Evolutionary conservation across 768 basidiomycete species (phyloP).

Genomic region (Imleria badia): DNA sequence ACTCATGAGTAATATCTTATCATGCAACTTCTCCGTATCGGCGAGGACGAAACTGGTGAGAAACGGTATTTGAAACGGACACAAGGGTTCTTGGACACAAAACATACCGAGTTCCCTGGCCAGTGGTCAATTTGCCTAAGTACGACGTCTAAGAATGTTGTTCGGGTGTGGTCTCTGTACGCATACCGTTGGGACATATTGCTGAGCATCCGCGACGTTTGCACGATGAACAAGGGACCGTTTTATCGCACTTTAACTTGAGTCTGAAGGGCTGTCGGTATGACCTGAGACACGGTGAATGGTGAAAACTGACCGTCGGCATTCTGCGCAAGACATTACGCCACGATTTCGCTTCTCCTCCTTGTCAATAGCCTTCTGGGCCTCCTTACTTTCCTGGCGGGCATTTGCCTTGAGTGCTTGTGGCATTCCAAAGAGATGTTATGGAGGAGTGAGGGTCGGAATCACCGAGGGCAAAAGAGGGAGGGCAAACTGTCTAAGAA

Average conservation of each 20-base stretch:
- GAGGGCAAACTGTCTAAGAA: neutral
- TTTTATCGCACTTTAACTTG: slow-evolving; percentile 77
- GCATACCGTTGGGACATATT: slow-evolving; percentile 67
- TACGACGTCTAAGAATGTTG: neutral
- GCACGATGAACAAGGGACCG: slow-evolving; percentile 53
- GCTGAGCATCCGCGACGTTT: slow-evolving; percentile 74
- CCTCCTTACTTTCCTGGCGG: slow-evolving; percentile 32
- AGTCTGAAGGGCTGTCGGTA: slow-evolving; percentile 39
- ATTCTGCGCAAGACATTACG: slow-evolving; percentile 57
- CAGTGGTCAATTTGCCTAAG: slow-evolving; percentile 63
- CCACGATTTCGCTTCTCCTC: slow-evolving; percentile 65
- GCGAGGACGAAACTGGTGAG: slow-evolving; percentile 62
- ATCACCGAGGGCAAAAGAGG: neutral
- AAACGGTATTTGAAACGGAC: neutral
- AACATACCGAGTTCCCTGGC: slow-evolving; percentile 71
- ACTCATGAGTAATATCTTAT: slow-evolving; percentile 66
- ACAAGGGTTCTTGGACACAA: neutral
- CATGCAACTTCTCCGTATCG: slow-evolving; percentile 67
- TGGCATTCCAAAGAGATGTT: slow-evolving; percentile 39
- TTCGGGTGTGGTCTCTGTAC: neutral
- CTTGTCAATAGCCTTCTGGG: slow-evolving; percentile 58
- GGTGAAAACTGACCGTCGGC: slow-evolving; percentile 46
- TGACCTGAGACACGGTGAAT: neutral
- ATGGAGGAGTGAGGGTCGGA: neutral
- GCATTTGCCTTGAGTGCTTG: slow-evolving; percentile 48